A percentile compares a stretch with the other conserved stretches of the same genome.
Conservation (phyloP, 495 filamentous ascomycete genomes). For the Penicillium coprophilum region DNA sequence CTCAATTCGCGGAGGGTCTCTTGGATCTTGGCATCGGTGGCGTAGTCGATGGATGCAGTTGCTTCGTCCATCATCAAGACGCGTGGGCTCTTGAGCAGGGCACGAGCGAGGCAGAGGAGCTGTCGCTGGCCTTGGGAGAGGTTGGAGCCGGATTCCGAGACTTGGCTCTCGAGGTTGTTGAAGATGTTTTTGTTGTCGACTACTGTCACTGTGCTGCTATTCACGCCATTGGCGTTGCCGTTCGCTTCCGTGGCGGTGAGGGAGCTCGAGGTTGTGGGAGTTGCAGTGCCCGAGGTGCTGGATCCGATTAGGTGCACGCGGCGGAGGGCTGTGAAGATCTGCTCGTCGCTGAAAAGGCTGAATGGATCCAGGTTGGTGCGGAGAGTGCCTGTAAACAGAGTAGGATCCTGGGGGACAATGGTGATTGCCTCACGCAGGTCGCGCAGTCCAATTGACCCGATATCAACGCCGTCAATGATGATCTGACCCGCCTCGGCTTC, state of each 20-base stretch:
- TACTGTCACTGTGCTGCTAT: constrained; percentile 31
- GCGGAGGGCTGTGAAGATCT: constrained; percentile 83
- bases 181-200: constrained; percentile 91
- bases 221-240: constrained; percentile 39
- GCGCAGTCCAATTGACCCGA: constrained; percentile 81
- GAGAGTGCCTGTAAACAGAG: constrained; percentile 94
- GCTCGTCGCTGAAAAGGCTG: constrained; percentile 81
- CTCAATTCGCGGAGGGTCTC: constrained; percentile 84
- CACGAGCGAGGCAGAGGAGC: constrained; percentile 91
- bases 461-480: constrained; percentile 85
- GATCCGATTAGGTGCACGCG: constrained; percentile 86
- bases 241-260: constrained; percentile 26
- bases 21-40: constrained; percentile 93
- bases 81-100: constrained; percentile 84
- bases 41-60: constrained; percentile 96
- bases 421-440: constrained; percentile 93
- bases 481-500: constrained; percentile 92
- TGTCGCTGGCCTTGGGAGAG: constrained; percentile 96
- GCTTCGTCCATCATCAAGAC: constrained; percentile 99
- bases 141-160: constrained; percentile 92
- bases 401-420: constrained; percentile 98
- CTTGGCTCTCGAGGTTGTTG: constrained; percentile 76
- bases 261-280: constrained; percentile 42
- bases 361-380: constrained; percentile 96
- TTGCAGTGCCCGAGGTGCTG: constrained; percentile 47